A percentile compares a stretch with the other conserved stretches of the same genome.
phyloP scores from a whole-genome alignment of 768 basidiomycete species.

The Boletus fagicola region DNA sequence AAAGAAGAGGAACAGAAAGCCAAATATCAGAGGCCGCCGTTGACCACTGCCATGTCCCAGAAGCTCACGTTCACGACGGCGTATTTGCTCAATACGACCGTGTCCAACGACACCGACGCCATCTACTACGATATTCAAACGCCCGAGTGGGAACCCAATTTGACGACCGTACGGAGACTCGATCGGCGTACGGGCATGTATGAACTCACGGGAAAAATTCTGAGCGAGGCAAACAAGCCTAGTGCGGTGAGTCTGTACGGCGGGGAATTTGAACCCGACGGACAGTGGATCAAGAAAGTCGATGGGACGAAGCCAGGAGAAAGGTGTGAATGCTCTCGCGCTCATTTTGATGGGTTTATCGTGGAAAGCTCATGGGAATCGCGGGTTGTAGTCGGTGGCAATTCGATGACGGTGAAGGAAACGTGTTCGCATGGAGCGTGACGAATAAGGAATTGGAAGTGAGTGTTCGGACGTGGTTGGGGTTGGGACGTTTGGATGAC shows the following conservation, averaged over 20 bases:
- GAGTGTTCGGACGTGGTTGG: not conserved
- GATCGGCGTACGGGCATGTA: slow-evolving; percentile 32
- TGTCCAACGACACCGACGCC: slow-evolving; percentile 38
- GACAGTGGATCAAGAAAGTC: slow-evolving; percentile 32
- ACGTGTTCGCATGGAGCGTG: slow-evolving; percentile 20
- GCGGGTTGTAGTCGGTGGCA: slow-evolving; percentile 18
- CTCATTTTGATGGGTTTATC: not conserved
- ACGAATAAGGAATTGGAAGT: slow-evolving; percentile 14
- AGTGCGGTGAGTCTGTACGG: slow-evolving; percentile 32
- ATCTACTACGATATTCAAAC: slow-evolving; percentile 43
- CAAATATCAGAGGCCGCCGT: not conserved
- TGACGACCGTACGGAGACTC: slow-evolving; percentile 36
- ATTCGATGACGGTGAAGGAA: slow-evolving; percentile 26
- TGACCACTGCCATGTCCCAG: slow-evolving; percentile 25
- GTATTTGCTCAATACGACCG: slow-evolving; percentile 36
- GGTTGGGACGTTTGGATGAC: not conserved
- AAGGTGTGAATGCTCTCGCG: slow-evolving; percentile 7
- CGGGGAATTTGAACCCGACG: slow-evolving; percentile 24
- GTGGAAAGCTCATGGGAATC: slow-evolving; percentile 1
- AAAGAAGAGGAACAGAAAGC: not conserved
- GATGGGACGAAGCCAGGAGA: slow-evolving; percentile 13
- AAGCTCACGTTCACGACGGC: slow-evolving; percentile 40
- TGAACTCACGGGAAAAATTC: slow-evolving; percentile 32
- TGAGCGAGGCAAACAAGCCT: slow-evolving; percentile 31
- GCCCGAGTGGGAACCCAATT: slow-evolving; percentile 35